Evolutionary conservation across 2,329 filamentous ascomycete species (phyloP).

Genomic region (Septoria petroselini): DNA sequence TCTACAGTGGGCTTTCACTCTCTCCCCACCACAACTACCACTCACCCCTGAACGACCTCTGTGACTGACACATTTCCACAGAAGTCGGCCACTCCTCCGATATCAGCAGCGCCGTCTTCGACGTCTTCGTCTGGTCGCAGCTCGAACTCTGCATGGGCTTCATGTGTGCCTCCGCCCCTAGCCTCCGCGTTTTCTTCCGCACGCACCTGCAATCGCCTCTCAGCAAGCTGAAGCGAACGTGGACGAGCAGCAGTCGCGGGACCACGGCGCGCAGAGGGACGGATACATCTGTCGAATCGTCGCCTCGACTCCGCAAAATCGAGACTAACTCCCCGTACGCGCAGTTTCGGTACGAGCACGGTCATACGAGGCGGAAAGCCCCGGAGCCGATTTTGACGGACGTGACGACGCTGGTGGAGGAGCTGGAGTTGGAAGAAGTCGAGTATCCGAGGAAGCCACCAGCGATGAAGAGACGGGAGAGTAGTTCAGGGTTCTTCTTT

Average conservation of each 20-base stretch:
- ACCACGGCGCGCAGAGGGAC: not conserved
- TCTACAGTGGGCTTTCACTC: constrained; percentile 4
- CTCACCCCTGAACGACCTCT: not conserved
- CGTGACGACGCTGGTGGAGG: constrained; percentile 3
- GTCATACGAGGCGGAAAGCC: not conserved
- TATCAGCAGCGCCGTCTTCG: constrained; percentile 25
- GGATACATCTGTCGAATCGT: not conserved
- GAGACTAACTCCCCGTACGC: constrained; percentile 5
- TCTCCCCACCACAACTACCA: too few relatives aligned
- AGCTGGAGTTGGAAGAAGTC: not conserved
- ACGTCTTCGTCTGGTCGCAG: constrained; percentile 43
- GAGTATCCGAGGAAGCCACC: not conserved
- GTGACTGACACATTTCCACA: not conserved
- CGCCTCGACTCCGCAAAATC: constrained; percentile 3
- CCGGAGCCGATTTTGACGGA: not conserved
- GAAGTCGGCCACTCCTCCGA: constrained; percentile 17
- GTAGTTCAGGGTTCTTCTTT: not conserved
- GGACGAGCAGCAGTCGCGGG: not conserved
- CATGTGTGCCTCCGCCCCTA: constrained; percentile 44
- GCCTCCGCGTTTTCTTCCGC: constrained; percentile 36
- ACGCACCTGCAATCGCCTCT: constrained; percentile 11
- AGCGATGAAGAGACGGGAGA: not conserved
- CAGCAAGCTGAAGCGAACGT: not conserved
- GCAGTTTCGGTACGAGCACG: constrained; percentile 5
- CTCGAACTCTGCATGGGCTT: constrained; percentile 44